A percentile compares a stretch with the other conserved stretches of the same genome.
phyloP scores from a whole-genome alignment of 2,329 filamentous ascomycete genomes.

The Arthrobotrys entomopaga region DNA sequence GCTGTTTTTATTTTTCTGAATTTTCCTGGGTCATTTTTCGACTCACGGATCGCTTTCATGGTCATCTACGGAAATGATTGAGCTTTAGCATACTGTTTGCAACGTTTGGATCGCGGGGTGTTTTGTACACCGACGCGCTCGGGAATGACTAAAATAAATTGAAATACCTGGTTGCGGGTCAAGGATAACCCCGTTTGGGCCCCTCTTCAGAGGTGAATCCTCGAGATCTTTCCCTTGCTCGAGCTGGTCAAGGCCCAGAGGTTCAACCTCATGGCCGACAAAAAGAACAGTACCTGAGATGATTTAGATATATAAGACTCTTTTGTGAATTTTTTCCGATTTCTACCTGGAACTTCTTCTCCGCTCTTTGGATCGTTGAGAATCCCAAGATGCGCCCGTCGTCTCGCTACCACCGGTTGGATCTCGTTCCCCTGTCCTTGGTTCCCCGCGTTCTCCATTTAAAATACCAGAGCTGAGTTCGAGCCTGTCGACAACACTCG shows the following conservation, averaged over 20 bases:
- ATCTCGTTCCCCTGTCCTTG: no score
- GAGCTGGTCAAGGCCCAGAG: conserved; percentile 2
- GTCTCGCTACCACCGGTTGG: neutral
- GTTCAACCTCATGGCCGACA: conserved; percentile 6
- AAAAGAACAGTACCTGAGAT: conserved; percentile 21
- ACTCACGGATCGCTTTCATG: conserved; percentile 79
- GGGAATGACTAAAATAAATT: neutral
- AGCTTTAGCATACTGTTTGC: neutral
- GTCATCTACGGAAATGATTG: conserved; percentile 69
- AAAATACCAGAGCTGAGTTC: no score
- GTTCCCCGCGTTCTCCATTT: no score
- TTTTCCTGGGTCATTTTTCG: neutral
- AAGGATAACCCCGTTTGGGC: conserved; percentile 71
- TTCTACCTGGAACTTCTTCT: conserved; percentile 26
- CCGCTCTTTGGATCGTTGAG: conserved; percentile 17
- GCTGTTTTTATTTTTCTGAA: neutral
- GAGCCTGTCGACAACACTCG: no score
- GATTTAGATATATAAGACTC: neutral
- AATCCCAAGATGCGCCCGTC: conserved; percentile 20
- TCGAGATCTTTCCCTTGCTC: conserved; percentile 16
- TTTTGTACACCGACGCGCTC: neutral
- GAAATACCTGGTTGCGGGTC: conserved; percentile 76
- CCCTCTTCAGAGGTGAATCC: conserved; percentile 13
- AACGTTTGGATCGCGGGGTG: neutral
- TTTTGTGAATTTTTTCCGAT: neutral